Evolutionary conservation across 2,329 filamentous ascomycete species (phyloP).

Genomic region (Kalmusia sp.): DNA sequence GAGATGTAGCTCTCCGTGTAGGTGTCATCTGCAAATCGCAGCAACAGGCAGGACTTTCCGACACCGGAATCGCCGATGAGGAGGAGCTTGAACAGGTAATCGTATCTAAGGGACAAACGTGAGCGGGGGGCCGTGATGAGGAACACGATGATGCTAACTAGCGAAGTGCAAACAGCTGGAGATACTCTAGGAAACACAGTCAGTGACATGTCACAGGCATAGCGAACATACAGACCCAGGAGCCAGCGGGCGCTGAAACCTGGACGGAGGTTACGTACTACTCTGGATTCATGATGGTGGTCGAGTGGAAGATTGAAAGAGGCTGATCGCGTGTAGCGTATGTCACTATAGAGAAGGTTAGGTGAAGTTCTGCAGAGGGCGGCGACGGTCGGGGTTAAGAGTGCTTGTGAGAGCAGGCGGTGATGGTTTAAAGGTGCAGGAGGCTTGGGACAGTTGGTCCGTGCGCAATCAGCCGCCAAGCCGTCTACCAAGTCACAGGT

Average conservation of each 20-base stretch:
- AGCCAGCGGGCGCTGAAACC: conserved; percentile 38
- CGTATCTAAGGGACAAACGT: conserved; percentile 75
- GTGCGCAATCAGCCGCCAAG: conserved; percentile 10
- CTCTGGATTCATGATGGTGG: conserved; percentile 85
- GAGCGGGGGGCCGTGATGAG: conserved; percentile 23
- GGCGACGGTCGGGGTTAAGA: conserved; percentile 10
- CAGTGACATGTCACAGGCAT: conserved; percentile 27
- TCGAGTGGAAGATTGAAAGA: conserved; percentile 16
- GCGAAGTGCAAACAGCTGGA: background rate
- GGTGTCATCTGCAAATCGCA: conserved; percentile 89
- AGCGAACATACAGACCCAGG: conserved; percentile 15
- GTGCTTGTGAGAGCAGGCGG: conserved; percentile 5
- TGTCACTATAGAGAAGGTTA: conserved; percentile 7
- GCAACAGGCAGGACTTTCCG: conserved; percentile 97
- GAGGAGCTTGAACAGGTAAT: conserved; percentile 99
- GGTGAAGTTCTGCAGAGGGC: background rate
- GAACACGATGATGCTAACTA: conserved; percentile 7
- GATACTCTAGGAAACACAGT: conserved; percentile 36
- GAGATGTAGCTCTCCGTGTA: conserved; percentile 99
- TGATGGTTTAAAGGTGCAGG: conserved; percentile 10
- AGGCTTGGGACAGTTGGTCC: conserved; percentile 2
- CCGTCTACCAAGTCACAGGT: background rate
- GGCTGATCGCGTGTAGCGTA: conserved; percentile 15
- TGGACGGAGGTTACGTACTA: conserved; percentile 68
- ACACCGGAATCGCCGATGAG: conserved; percentile 99